Percentiles rank a stretch among this genome's conserved stretches.
Conservation (phyloP, 1,284 basidiomycete genomes). For the Cerioporus squamosus region DNA sequence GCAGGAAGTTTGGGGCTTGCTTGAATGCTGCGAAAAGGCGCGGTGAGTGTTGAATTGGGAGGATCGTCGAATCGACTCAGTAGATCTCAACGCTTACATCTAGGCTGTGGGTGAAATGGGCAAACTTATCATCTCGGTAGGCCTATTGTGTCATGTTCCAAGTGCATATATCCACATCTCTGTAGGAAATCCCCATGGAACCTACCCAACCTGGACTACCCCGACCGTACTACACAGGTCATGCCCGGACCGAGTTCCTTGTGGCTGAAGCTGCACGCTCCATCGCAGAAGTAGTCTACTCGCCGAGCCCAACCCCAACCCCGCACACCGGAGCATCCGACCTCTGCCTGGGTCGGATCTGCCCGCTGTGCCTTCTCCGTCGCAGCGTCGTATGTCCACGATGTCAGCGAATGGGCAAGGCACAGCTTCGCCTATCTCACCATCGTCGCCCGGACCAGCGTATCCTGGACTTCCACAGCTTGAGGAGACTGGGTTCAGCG, state of each 20-base stretch:
- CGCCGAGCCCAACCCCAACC: no score
- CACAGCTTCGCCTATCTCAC: neutral
- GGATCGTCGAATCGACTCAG: conserved; percentile 9
- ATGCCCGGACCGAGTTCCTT: conserved; percentile 63
- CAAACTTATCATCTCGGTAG: conserved; percentile 73
- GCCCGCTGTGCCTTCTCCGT: conserved; percentile 9
- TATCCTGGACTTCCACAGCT: conserved; percentile 23
- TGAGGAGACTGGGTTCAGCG: conserved; percentile 17
- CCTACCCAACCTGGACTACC: conserved; percentile 82
- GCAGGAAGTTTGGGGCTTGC: conserved; percentile 88
- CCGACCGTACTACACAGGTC: conserved; percentile 73
- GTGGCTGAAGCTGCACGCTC: conserved; percentile 67
- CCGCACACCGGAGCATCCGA: conserved; percentile 27
- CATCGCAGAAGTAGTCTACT: conserved; percentile 60
- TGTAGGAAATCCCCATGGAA: conserved; percentile 81
- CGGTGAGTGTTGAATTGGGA: conserved; percentile 42
- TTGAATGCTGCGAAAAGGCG: conserved; percentile 89
- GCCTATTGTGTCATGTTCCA: conserved; percentile 26
- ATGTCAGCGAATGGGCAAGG: conserved; percentile 4
- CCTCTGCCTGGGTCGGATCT: conserved; percentile 19
- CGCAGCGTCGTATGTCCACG: conserved; percentile 5
- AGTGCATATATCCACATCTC: neutral
- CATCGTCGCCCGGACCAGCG: neutral
- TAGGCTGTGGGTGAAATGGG: conserved; percentile 85
- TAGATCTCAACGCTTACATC: neutral